phyloP scores from a whole-genome alignment of 345 rosid genomes.

The Ailanthus altissimus region DNA sequence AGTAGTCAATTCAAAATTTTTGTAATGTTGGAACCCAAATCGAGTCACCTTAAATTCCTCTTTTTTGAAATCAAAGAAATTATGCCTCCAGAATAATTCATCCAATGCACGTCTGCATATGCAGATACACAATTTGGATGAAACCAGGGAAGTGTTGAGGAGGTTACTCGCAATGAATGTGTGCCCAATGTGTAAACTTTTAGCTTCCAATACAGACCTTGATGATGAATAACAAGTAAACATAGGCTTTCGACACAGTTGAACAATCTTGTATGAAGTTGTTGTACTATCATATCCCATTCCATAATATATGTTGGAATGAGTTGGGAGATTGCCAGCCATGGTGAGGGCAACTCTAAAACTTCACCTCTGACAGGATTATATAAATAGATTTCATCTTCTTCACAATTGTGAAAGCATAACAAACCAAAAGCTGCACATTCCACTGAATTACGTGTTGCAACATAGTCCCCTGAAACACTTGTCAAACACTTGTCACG shows the following conservation, averaged over 20 bases:
- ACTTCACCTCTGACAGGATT: background rate
- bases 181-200: background rate
- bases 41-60: background rate
- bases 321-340: too few relatives aligned
- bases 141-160: background rate
- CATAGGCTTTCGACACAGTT: too few relatives aligned
- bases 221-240: too few relatives aligned
- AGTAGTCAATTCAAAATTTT: background rate
- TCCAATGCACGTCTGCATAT: background rate
- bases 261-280: too few relatives aligned
- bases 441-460: background rate
- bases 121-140: background rate
- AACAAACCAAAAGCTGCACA: background rate
- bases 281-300: constrained; percentile 1
- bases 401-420: background rate
- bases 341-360: background rate
- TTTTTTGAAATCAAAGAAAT: background rate
- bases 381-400: background rate
- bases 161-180: background rate
- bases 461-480: too few relatives aligned
- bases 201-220: too few relatives aligned
- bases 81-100: background rate
- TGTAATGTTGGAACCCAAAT: background rate
- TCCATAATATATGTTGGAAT: too few relatives aligned
- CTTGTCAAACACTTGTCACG: too few relatives aligned